phyloP scores from a whole-genome alignment of 129 eudicot species.

The Artemisia annua region DNA sequence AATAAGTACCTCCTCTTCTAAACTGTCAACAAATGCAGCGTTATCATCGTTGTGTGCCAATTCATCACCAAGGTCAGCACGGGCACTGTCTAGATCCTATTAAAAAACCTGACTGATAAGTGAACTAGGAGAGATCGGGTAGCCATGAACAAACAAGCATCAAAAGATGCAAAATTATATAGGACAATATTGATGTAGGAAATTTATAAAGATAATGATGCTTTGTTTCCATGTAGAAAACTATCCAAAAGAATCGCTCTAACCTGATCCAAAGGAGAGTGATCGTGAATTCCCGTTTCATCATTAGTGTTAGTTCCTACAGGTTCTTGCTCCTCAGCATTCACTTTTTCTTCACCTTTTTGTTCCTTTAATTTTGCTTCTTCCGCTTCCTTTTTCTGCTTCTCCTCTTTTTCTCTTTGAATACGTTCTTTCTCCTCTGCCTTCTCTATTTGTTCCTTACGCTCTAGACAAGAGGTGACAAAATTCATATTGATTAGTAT shows the following conservation, averaged over 20 bases:
- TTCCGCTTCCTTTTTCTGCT: constrained; percentile 68
- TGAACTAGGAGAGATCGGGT: constrained; percentile 1
- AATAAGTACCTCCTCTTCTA: constrained; percentile 41
- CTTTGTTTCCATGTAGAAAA: constrained; percentile 2
- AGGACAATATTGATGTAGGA: constrained; percentile 11
- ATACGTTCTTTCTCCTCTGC: constrained; percentile 91
- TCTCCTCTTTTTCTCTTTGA: constrained; percentile 90
- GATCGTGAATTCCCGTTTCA: constrained; percentile 40
- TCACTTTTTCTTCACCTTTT: constrained; percentile 42
- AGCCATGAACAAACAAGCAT: constrained; percentile 14
- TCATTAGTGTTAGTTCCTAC: constrained; percentile 41
- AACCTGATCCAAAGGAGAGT: constrained; percentile 55
- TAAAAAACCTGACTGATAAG: constrained; percentile 10
- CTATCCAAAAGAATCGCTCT: constrained; percentile 11
- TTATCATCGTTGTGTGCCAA: constrained; percentile 31
- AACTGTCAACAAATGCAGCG: constrained; percentile 35
- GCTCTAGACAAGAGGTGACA: constrained; percentile 44
- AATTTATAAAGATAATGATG: neutral
- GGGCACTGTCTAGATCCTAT: constrained; percentile 49
- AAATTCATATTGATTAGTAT: constrained; percentile 4
- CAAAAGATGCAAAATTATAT: constrained; percentile 16
- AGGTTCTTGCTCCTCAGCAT: constrained; percentile 35
- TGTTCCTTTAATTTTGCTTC: constrained; percentile 48
- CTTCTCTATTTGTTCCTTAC: constrained; percentile 89
- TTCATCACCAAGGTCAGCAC: constrained; percentile 34